These are phyloP conservation scores for Aspergillus sp. DNA, from an alignment of 2,329 filamentous ascomycete species.

Conservation along the genomic window DNA sequence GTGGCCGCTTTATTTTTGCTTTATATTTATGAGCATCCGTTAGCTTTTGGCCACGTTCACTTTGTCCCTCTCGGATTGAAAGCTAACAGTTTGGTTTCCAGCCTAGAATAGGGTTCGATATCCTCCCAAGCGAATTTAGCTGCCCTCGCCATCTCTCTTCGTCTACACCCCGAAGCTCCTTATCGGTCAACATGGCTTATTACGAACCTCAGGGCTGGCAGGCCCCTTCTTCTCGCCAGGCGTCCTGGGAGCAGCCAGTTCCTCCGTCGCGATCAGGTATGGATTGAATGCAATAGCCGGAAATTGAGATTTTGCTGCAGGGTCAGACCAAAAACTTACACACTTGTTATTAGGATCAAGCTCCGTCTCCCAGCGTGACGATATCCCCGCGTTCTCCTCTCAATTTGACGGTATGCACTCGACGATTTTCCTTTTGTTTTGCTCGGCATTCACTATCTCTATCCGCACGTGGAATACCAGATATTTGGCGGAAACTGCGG, in stretches of 20 bases:
- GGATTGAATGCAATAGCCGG: constrained; percentile 18
- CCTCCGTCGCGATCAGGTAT: constrained; percentile 72
- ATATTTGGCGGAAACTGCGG: background rate
- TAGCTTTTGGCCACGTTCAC: background rate
- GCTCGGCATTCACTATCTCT: background rate
- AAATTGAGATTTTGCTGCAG: constrained; percentile 8
- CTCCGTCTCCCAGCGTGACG: constrained; percentile 72
- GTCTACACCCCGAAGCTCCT: constrained; percentile 14
- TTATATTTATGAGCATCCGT: background rate
- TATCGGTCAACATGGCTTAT: constrained; percentile 59
- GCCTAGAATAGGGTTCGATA: constrained; percentile 26
- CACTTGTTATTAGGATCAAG: constrained; percentile 59
- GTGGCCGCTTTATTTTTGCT: background rate
- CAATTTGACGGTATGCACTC: constrained; percentile 81
- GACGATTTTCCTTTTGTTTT: background rate
- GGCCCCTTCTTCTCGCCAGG: constrained; percentile 58
- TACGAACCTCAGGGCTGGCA: constrained; percentile 68
- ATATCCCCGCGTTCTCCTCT: constrained; percentile 74
- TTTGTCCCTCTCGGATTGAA: background rate
- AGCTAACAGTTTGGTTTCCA: constrained; percentile 20
- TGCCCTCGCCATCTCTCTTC: constrained; percentile 20
- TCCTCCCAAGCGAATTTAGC: constrained; percentile 25
- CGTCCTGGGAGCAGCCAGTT: constrained; percentile 71
- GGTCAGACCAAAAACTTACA: constrained; percentile 18
- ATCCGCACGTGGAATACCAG: background rate